phyloP scores from a whole-genome alignment of 1,139 yeast genomes.

The Kodamaea ohmeri region DNA sequence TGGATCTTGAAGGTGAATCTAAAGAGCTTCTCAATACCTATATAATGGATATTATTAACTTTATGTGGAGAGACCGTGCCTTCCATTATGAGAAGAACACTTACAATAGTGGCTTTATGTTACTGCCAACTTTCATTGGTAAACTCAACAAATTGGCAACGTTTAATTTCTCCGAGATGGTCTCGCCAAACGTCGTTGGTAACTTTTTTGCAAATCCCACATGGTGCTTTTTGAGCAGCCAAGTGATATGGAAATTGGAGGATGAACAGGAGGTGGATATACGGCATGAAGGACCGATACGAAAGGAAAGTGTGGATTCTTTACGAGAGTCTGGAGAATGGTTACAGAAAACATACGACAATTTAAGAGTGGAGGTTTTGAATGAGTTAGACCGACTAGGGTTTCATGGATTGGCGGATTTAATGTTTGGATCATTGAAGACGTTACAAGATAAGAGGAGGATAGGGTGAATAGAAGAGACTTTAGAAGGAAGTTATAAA shows the following conservation, averaged over 20 bases:
- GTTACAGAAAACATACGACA: constrained; percentile 34
- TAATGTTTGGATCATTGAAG: constrained; percentile 46
- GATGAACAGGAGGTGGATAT: constrained; percentile 31
- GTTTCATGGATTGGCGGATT: constrained; percentile 42
- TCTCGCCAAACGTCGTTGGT: constrained; percentile 36
- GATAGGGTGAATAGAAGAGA: background rate
- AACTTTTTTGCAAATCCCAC: constrained; percentile 56
- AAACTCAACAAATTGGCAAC: constrained; percentile 35
- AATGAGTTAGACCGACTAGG: constrained; percentile 34
- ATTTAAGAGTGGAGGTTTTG: constrained; percentile 38
- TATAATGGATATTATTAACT: constrained; percentile 59
- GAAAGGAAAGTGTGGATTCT: constrained; percentile 27
- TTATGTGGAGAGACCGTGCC: constrained; percentile 61
- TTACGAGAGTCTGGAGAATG: constrained; percentile 24
- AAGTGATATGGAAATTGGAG: constrained; percentile 47
- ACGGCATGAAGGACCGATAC: constrained; percentile 49
- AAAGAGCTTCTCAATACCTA: constrained; percentile 49
- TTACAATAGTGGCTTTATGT: constrained; percentile 37
- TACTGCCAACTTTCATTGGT: constrained; percentile 36
- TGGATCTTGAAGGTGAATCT: constrained; percentile 25
- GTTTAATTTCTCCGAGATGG: constrained; percentile 23
- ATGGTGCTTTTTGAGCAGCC: constrained; percentile 46
- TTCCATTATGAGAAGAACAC: constrained; percentile 20
- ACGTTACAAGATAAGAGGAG: constrained; percentile 24
- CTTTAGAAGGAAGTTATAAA: background rate